Percentiles rank a stretch among this genome's conserved stretches.
Conservation (phyloP, 2,329 filamentous ascomycete species). For the Colletotrichum kahawae region DNA sequence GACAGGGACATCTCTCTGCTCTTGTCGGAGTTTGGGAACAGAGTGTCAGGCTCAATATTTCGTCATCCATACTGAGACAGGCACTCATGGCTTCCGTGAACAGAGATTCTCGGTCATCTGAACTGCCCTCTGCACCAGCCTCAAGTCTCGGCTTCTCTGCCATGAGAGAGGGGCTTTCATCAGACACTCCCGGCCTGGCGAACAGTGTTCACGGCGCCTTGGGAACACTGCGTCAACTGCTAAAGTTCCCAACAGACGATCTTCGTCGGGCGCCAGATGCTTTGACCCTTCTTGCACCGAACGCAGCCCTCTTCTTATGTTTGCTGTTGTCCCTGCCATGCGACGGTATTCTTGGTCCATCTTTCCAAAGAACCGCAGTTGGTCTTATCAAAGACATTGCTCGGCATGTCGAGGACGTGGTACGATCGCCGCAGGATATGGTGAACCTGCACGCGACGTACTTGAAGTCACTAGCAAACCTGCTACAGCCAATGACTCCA, state of each 20-base stretch:
- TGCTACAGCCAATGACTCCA: background rate
- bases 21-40: background rate
- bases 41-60: background rate
- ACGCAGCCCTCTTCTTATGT: background rate
- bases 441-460: background rate
- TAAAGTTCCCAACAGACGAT: constrained; percentile 15
- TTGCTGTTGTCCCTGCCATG: background rate
- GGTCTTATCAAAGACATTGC: background rate
- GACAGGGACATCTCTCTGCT: background rate
- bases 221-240: constrained; percentile 9
- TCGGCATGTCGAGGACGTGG: background rate
- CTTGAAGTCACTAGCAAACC: background rate
- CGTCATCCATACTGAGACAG: background rate
- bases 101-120: background rate
- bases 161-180: background rate
- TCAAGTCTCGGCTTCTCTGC: background rate
- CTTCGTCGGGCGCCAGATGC: constrained; percentile 1
- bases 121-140: background rate
- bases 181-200: background rate
- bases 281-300: background rate
- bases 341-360: background rate
- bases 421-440: background rate
- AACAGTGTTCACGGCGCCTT: background rate
- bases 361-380: background rate
- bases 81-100: background rate